phyloP scores from a whole-genome alignment of 495 filamentous ascomycete genomes.

The Podospora conica region DNA sequence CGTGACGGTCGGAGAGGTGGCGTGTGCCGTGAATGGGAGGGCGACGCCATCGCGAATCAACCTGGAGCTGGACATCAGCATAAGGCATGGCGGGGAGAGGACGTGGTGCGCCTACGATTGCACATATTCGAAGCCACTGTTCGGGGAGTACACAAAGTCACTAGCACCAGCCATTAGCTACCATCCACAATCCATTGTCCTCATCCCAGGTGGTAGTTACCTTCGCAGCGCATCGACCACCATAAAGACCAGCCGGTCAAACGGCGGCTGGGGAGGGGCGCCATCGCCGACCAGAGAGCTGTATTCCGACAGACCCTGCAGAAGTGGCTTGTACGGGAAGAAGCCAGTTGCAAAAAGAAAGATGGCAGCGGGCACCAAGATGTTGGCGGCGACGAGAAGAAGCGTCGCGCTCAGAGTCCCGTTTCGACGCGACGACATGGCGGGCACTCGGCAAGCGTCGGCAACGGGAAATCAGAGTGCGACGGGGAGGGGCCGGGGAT shows the following conservation, averaged over 20 bases:
- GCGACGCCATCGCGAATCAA: constrained; percentile 77
- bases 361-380: constrained; percentile 71
- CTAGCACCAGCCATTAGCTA: constrained; percentile 36
- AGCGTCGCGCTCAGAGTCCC: constrained; percentile 31
- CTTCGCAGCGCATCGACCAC: constrained; percentile 92
- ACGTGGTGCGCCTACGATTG: constrained; percentile 59
- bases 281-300: constrained; percentile 40
- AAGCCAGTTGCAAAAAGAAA: constrained; percentile 85
- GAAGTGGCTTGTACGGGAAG: constrained; percentile 93
- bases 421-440: constrained; percentile 28
- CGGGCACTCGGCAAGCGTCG: background rate
- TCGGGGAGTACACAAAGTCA: constrained; percentile 85
- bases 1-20: constrained; percentile 93
- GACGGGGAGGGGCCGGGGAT: background rate
- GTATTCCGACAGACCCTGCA: constrained; percentile 72
- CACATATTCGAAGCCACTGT: constrained; percentile 81
- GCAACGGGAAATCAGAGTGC: background rate
- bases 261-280: constrained; percentile 54
- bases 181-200: background rate
- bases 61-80: constrained; percentile 39
- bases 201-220: constrained; percentile 36
- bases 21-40: constrained; percentile 91
- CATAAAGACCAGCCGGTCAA: constrained; percentile 94
- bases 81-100: background rate
- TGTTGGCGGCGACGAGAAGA: constrained; percentile 59